Evolutionary conservation across 225 moss, liverwort and hornwort genomes (phyloP).

Genomic region (Ulota crispa): DNA sequence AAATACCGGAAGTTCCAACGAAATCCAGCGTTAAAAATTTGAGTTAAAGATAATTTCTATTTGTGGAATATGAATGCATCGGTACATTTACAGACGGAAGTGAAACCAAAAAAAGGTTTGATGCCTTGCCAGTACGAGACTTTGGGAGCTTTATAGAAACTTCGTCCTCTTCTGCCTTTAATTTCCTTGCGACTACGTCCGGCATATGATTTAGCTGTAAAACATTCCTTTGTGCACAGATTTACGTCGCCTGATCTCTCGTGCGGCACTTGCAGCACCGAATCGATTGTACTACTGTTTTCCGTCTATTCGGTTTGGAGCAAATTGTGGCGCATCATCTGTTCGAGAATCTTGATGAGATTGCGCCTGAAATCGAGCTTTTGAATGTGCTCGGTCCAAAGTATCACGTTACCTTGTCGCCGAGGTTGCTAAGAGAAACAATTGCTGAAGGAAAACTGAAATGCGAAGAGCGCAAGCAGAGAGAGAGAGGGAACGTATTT

Average conservation of each 20-base stretch:
- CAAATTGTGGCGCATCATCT: conserved; percentile 21
- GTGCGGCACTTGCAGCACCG: neutral
- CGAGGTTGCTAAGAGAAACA: neutral
- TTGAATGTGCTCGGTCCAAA: neutral
- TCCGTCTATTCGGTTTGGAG: conserved; percentile 2
- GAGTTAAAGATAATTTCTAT: neutral
- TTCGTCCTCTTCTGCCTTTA: neutral
- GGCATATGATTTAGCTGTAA: conserved; percentile 19
- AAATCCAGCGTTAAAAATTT: neutral
- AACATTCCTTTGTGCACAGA: neutral
- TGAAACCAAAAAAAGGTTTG: neutral
- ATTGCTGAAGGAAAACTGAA: neutral
- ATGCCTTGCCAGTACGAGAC: neutral
- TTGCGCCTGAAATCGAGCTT: neutral
- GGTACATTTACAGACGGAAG: neutral
- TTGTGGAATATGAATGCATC: neutral
- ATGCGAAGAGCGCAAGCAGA: neutral
- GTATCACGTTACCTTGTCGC: neutral
- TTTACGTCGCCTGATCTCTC: neutral
- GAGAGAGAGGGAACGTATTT: neutral
- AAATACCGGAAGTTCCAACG: neutral
- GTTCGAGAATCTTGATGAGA: conserved; percentile 3
- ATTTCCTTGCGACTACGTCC: neutral
- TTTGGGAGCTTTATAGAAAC: neutral
- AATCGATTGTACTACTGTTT: neutral